These are phyloP conservation scores for Debaryomyces coudertii DNA, from an alignment of 1,139 yeast genomes.

Conservation along the genomic window DNA sequence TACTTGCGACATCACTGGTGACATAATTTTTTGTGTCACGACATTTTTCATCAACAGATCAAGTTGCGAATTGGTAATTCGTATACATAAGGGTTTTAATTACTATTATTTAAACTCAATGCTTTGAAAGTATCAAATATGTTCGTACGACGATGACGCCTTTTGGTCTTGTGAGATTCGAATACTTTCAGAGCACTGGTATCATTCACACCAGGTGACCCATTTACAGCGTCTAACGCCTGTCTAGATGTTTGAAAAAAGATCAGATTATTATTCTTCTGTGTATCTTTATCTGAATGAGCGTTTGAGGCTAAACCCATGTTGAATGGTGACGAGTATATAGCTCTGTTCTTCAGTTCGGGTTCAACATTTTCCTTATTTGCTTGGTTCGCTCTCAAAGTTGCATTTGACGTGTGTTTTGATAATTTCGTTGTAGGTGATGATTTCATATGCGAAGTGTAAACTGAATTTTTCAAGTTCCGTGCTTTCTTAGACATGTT, in stretches of 20 bases:
- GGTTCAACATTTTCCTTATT: constrained; percentile 7
- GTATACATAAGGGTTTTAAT: background rate
- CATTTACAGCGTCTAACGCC: constrained; percentile 1
- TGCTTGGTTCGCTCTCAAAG: constrained; percentile 11
- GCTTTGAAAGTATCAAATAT: constrained; percentile 7
- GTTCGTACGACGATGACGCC: constrained; percentile 2
- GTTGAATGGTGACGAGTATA: constrained; percentile 17
- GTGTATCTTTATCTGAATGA: background rate
- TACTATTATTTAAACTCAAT: background rate
- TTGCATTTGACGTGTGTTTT: constrained; percentile 1
- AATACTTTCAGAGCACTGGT: background rate
- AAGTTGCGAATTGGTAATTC: background rate
- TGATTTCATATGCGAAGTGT: constrained; percentile 20
- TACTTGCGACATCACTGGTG: constrained; percentile 3
- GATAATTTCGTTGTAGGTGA: constrained; percentile 31
- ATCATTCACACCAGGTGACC: constrained; percentile 5
- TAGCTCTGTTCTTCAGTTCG: background rate
- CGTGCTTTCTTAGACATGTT: constrained; percentile 20
- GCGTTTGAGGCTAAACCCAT: constrained; percentile 10
- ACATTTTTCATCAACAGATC: background rate
- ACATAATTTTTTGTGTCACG: constrained; percentile 2
- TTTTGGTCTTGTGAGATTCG: background rate
- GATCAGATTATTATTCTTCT: background rate
- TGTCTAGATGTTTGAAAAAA: background rate
- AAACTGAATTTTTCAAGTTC: constrained; percentile 19